phyloP scores from a whole-genome alignment of 345 rosid genomes.

The Salix caprea region DNA sequence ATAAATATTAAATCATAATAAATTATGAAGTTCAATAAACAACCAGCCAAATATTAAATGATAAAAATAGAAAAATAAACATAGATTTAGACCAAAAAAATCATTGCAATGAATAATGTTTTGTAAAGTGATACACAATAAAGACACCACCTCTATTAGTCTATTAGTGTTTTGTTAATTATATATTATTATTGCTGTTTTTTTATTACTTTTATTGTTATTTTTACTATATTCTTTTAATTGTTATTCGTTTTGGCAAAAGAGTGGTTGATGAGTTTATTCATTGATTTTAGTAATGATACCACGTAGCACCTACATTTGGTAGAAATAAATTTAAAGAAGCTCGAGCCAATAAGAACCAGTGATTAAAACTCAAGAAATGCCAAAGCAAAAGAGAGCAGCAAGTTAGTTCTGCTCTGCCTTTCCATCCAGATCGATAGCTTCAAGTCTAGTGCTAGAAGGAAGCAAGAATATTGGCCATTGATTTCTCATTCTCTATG shows the following conservation, averaged over 20 bases:
- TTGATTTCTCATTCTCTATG: neutral
- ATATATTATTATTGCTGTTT: too few relatives aligned
- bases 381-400: neutral
- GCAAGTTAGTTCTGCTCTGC: neutral
- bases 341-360: neutral
- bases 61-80: too few relatives aligned
- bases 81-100: too few relatives aligned
- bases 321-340: neutral
- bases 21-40: too few relatives aligned
- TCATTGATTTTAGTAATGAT: neutral
- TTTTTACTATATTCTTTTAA: too few relatives aligned
- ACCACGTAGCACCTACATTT: neutral
- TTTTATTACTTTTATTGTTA: too few relatives aligned
- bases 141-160: too few relatives aligned
- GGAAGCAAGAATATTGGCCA: slow-evolving; percentile 6
- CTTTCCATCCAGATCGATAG: neutral
- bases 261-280: neutral
- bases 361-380: slow-evolving; percentile 9
- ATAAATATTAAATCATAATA: too few relatives aligned
- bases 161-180: too few relatives aligned
- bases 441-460: neutral
- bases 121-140: too few relatives aligned
- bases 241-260: neutral
- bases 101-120: too few relatives aligned
- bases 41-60: too few relatives aligned